Base-by-base conservation (phyloP, 805 yeast genomes). In the Kluyveromyces wickerhamii region DNA sequence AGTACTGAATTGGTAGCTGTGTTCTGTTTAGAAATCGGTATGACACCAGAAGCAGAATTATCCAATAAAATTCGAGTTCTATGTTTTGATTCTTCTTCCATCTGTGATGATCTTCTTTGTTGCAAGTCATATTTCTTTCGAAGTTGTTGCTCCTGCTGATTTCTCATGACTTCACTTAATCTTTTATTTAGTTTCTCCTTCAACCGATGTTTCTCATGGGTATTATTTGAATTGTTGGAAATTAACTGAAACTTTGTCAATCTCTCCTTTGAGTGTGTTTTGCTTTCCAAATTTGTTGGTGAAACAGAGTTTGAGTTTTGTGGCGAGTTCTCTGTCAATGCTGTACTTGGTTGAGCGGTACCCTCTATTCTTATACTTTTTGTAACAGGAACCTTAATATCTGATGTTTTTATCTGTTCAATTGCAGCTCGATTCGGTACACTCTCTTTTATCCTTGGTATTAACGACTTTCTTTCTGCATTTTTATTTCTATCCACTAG, bases 121-220 rank as follows among this genome's bases (percentile, higher is more conserved):
- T 49, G 50, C n/a, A 47, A 48, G 15, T 49, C 52, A 23, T 40
- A 47, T 16, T 32, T 33, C 27, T 48, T 45, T 19, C 48, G 43
- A 12, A 46, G 44, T 27, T 44, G 48, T 27, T 45, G 51, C 30
- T 53, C 52, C 33, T 54, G 57, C 38, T 55, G 60, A 18, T 52
- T 49, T 28, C 57, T 43, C 42, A 51, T 47, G 5, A 55, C 57
- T 21, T 51, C 59, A 15, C 58, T 50, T 21, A 55, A 35, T 28
- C 60, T 42, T 37, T 52, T 53, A 25, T 49, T 48, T 18, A 55
- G 29, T 40, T 54, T 55, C 26, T 48, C 40, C 27, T 54, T 54
- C 8, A 54, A 41, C 27, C 53, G 57, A 20, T 47, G 43, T 27
- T 48, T 50, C 23, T 46, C 48, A 13, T 30, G 24, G 11, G 10